Base-by-base conservation (phyloP, 139 green algal genomes). In the Chlorella sp. region DNA sequence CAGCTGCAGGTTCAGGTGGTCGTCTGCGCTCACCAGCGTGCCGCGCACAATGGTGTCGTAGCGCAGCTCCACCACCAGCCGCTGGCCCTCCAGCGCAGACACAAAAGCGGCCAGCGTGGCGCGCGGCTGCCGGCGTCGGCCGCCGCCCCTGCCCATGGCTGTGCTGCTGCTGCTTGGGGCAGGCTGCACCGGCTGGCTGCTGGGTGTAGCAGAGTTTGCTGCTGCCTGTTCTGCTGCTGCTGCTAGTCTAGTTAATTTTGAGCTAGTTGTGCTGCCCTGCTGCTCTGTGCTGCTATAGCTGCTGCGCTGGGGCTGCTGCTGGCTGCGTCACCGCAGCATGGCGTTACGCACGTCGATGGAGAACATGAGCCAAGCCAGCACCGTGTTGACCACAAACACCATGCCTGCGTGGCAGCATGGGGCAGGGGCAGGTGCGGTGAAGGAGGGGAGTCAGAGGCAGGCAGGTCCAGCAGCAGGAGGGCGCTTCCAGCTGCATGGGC, bases 11-110 rank as follows among this genome's bases (percentile, higher is more conserved):
- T 93, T 93, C 28, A 91, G 84, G 28, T 74, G 68, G 28, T 87
- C 76, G 36, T 92, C 90, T 0, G 72, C 85, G 4, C 63, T 41
- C 4, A 87, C 68, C 51, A 93, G 85, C 41, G 51, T 38, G 38
- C 90, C 90, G 4, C 83, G 69, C 23, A 91, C 78, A 16, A 91
- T 79, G 47, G 68, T 87, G 70, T 93, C 90, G 41, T 76, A 67
- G 11, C 79, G 74, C 28, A 91, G 72, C 83, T 93, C 90, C 0
- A 93, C 80, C 21, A 92, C 73, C 36, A 93, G 60, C 15, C 78
- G 81, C 62, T 79, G 36, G 18, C 88, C 88, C 74, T 90, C 68
- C 68, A 93, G 76, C 0, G 88, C 85, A 44, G 92, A 83, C 32
- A 93, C 51, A 78, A 91, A 93, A 65, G 56, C 56, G 28, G 71